Evolutionary conservation across 495 filamentous ascomycete genomes (phyloP), one percentile per base, ranked within the genome.

Genomic region (Terfezia claveryi): DNA sequence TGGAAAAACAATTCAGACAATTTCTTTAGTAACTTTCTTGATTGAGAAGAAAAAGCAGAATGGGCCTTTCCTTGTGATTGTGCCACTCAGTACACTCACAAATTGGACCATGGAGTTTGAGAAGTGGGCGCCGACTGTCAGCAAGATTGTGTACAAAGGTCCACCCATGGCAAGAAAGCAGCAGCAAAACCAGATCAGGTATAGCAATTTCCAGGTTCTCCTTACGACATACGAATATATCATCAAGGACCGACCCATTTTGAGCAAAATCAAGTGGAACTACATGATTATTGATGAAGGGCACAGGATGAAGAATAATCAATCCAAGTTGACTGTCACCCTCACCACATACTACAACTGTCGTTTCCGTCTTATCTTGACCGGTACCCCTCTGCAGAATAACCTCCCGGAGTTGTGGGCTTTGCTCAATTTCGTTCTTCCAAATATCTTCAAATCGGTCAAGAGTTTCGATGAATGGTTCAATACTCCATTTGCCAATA

Each of bases 401-500:
- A 98, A 98, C 62, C 73, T 98, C 16, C 82, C 87, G 10, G 91
- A 98, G 62, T 72, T 98, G 60, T 98, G 91, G 91, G 82, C 92
- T 41, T 78, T 96, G 68, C 81, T 98, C 60, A 98, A 98, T 68
- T 98, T 98, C 68, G 92, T 95, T 23, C 75, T 98, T 23, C 91
- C 91, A 9, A 96, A 85, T 58, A 98, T 98, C 60, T 98, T 98
- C 80, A 98, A 98, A 66, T 96, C 92, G 0, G 89, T 92, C 50
- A 96, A 94, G 69, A 94, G 87, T 9, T 98, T 98, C 62, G 91
- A 98, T 68, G 91, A 98, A 67, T 98, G 91, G 91, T 98, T 98
- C 75, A 96, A 95, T 68, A 96, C 91, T 3, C 91, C 91, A 0
- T 98, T 98, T 67, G 92, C 92, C 52, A 98, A 98, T 68, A 96